Evolutionary conservation across 306 rosid genomes (phyloP).

Genomic region (Senna siamea): DNA sequence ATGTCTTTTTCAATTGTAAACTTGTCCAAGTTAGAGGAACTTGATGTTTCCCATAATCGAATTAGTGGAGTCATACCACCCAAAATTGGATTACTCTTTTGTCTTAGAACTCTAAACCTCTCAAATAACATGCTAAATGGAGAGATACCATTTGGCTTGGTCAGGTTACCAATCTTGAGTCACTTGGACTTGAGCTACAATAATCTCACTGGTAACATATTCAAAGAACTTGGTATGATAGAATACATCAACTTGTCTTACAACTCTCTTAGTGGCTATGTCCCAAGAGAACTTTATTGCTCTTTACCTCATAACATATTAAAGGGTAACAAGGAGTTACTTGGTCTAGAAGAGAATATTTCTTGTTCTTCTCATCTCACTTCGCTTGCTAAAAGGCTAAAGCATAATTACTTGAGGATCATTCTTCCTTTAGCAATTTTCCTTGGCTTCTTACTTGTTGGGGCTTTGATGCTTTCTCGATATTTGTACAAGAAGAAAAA

Average conservation of each 20-base stretch:
- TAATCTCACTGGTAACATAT: neutral
- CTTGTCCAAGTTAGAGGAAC: neutral
- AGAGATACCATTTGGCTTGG: neutral
- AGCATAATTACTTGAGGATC: neutral
- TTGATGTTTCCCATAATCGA: neutral
- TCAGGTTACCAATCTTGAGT: neutral
- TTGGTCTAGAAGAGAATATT: neutral
- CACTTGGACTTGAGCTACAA: neutral
- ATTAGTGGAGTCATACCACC: neutral
- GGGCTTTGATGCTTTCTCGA: no score
- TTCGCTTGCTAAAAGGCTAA: neutral
- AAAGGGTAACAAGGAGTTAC: neutral
- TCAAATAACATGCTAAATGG: neutral
- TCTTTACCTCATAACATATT: neutral
- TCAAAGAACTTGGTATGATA: neutral
- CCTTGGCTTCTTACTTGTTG: neutral
- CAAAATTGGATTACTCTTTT: no score
- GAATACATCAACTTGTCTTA: neutral
- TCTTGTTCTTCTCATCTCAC: neutral
- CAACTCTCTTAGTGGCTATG: neutral
- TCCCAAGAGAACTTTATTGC: neutral
- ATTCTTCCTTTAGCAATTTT: neutral
- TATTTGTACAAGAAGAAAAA: neutral
- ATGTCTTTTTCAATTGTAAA: neutral
- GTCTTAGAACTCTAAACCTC: no score